Base-by-base conservation (phyloP, 192 early-diverging fungal genomes). In the Phycomyces nitens region DNA sequence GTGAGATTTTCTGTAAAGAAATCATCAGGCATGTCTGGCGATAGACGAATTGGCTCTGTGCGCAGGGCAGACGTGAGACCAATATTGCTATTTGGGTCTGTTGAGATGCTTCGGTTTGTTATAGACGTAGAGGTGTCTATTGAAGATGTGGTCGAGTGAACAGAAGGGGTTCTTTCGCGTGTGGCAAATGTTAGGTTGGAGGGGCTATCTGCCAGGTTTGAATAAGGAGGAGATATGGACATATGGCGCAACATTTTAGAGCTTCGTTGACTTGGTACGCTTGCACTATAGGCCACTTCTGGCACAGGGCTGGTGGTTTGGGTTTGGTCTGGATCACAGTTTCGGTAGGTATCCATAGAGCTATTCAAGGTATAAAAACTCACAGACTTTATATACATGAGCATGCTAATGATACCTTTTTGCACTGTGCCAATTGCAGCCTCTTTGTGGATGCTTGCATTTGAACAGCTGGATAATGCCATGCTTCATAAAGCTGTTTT, bases 391-490 rank as follows among this genome's bases (percentile, higher is more conserved):
- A n/a, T 47, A 11, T 47, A 27, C 8, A 14, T 3, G n/a, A 43
- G 23, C 7, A 34, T 1, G 24, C 18, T 23, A 53, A 2, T 42
- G 64, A 47, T 74, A 77, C 77, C 34, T 53, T 60, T 68, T 67
- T 3, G 77, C 42, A 5, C 68, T 53, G 10, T 75, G 75, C 82
- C 82, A 84, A 41, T 80, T 81, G 54, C 66, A 69, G 1, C 72
- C 67, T 39, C 79, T 66, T 43, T 80, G 70, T 2, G 92, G 92
- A 71, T 98, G 96, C 0, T 93, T 93, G 61, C 80, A 77, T n/a
- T 81, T 86, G 54, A 98, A 92, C 40, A 98, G 79, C 68, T 95
- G 92, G 22, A 88, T 86, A 38, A 85, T 83, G 2, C 84, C 84
- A 60, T 85, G 84, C 62, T 85, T 85, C 81, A 85, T 85, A 56